Percentiles rank a stretch among this genome's conserved stretches.
Conservation (phyloP, 1,284 basidiomycete species). For the Rhizoctonia solani region DNA sequence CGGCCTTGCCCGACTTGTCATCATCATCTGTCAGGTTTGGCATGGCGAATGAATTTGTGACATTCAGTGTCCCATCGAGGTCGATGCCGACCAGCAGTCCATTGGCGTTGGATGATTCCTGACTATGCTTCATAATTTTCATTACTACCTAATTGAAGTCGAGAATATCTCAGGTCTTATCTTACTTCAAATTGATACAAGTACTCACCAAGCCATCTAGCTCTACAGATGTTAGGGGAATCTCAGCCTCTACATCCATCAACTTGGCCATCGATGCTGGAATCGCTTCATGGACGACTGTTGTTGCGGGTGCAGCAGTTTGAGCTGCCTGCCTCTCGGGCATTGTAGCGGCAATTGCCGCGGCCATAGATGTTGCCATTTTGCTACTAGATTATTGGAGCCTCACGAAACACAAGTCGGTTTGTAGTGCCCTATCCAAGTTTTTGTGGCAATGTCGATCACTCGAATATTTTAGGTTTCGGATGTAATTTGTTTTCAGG, state of each 20-base stretch:
- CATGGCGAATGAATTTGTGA: conserved; percentile 91
- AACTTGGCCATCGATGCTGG: conserved; percentile 87
- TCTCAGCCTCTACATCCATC: conserved; percentile 87
- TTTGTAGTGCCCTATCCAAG: neutral
- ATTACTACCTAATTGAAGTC: conserved; percentile 75
- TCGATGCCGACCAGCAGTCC: conserved; percentile 91
- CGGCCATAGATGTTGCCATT: conserved; percentile 79
- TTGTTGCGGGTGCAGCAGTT: conserved; percentile 61
- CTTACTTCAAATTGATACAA: conserved; percentile 2
- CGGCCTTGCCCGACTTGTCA: conserved; percentile 54
- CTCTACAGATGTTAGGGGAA: conserved; percentile 75
- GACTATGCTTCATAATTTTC: conserved; percentile 89
- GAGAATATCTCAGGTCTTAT: neutral
- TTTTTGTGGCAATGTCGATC: conserved; percentile 4
- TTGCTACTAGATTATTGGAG: neutral
- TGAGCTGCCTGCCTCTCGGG: conserved; percentile 59
- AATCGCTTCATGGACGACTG: conserved; percentile 69
- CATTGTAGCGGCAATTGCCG: conserved; percentile 76
- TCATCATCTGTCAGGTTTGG: conserved; percentile 72
- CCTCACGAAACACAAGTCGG: too few species aligned
- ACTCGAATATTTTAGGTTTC: conserved; percentile 25
- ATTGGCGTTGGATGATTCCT: conserved; percentile 72
- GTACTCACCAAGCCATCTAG: conserved; percentile 79
- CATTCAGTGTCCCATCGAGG: conserved; percentile 86
- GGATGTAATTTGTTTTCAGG: conserved; percentile 11